Evolutionary conservation across 352 stramenopile genomes (phyloP).

Genomic region (Phytophthora europaea): DNA sequence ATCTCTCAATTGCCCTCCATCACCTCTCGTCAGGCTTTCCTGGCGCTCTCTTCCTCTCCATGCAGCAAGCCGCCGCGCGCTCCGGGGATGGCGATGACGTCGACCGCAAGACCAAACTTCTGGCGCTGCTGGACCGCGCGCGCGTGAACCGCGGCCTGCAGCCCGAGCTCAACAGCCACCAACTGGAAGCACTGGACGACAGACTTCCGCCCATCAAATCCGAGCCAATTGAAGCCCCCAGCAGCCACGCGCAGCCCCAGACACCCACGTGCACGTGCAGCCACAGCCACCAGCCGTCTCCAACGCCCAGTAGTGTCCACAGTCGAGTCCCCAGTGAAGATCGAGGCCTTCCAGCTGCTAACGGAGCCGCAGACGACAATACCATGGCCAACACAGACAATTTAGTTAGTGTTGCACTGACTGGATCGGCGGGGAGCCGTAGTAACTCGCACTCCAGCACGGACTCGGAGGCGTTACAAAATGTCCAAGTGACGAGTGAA

Average conservation of each 20-base stretch:
- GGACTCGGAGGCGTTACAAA: background rate
- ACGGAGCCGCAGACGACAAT: slow-evolving; percentile 6
- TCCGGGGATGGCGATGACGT: slow-evolving; percentile 13
- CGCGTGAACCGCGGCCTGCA: slow-evolving; percentile 38
- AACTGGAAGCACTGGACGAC: slow-evolving; percentile 5
- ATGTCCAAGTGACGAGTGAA: background rate
- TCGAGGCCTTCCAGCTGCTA: background rate
- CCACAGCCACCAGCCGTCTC: slow-evolving; percentile 13
- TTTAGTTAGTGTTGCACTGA: background rate
- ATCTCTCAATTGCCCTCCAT: background rate
- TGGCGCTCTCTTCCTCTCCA: slow-evolving; percentile 5
- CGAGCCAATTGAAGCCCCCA: slow-evolving; percentile 5
- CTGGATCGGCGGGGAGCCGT: background rate
- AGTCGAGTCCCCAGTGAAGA: background rate
- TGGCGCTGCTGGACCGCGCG: slow-evolving; percentile 55
- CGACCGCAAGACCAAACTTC: slow-evolving; percentile 40
- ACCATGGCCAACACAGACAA: slow-evolving; percentile 1
- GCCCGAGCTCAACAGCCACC: slow-evolving; percentile 12
- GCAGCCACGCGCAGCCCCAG: background rate
- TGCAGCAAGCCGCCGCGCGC: slow-evolving; percentile 20
- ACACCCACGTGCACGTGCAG: slow-evolving; percentile 7
- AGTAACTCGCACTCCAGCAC: background rate
- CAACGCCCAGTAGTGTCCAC: background rate
- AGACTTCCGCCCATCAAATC: slow-evolving; percentile 19
- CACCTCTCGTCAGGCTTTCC: background rate